Conservation (phyloP, 2,329 filamentous ascomycete genomes). For the Proliferodiscus dingleyae region DNA sequence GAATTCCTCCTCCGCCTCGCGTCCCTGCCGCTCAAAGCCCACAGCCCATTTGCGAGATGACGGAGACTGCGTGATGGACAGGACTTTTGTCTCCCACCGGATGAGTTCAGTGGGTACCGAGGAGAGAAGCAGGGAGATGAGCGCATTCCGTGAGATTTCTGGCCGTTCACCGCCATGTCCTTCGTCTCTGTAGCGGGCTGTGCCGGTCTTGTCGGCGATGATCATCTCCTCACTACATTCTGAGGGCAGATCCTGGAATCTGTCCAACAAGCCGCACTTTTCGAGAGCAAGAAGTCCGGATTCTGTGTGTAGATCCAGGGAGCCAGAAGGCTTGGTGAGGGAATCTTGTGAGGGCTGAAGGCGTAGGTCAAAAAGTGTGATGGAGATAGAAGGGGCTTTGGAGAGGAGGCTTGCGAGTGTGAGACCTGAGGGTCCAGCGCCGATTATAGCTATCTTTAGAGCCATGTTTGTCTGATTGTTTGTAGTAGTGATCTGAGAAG, state of each 20-base stretch:
- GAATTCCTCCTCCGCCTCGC: slow-evolving; percentile 15
- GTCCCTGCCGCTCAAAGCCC: not conserved
- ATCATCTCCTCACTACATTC: slow-evolving; percentile 22
- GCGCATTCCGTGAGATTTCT: slow-evolving; percentile 10
- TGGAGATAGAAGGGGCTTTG: slow-evolving; percentile 23
- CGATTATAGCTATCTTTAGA: slow-evolving; percentile 39
- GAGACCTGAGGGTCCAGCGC: slow-evolving; percentile 43
- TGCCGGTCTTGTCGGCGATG: slow-evolving; percentile 37
- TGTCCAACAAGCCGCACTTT: slow-evolving; percentile 39
- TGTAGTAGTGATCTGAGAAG: not conserved
- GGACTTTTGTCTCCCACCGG: slow-evolving; percentile 11
- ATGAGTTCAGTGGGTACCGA: slow-evolving; percentile 1
- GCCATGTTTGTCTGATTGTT: not conserved
- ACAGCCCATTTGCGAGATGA: not conserved
- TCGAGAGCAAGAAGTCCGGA: slow-evolving; percentile 42
- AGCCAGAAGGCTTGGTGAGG: slow-evolving; percentile 34
- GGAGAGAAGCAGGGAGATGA: slow-evolving; percentile 10
- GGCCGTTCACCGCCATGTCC: not conserved
- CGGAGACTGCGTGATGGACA: not conserved
- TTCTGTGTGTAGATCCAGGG: slow-evolving; percentile 44
- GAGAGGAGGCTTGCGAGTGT: slow-evolving; percentile 44
- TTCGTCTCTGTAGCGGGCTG: not conserved
- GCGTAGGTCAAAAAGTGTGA: slow-evolving; percentile 35
- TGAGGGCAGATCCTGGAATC: slow-evolving; percentile 36
- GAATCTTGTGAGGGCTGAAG: slow-evolving; percentile 25